phyloP scores from a whole-genome alignment of 306 rosid genomes.

The Arachis hypogaea region DNA sequence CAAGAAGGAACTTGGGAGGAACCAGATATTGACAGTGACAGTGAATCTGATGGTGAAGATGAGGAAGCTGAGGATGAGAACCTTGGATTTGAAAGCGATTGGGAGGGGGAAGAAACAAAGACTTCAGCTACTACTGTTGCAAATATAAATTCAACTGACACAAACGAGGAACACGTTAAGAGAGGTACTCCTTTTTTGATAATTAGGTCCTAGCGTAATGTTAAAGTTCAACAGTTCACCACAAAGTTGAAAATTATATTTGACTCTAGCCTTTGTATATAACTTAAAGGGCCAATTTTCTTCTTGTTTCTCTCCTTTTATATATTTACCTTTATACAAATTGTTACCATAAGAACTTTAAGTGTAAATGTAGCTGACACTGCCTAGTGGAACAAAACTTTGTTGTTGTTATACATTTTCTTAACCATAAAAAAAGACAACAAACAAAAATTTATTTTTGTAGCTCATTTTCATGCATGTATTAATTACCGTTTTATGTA shows the following conservation, averaged over 20 bases:
- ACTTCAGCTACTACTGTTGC: conserved; percentile 42
- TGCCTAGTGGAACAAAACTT: no score
- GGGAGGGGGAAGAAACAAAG: conserved; percentile 60
- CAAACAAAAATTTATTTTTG: background rate
- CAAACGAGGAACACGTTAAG: conserved; percentile 56
- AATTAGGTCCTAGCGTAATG: background rate
- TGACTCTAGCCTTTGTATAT: background rate
- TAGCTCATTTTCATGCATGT: background rate
- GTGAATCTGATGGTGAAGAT: conserved; percentile 61
- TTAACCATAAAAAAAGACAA: conserved; percentile 6
- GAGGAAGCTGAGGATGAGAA: conserved; percentile 52
- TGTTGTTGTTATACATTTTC: background rate
- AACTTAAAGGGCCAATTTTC: conserved; percentile 7
- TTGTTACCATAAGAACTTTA: no score
- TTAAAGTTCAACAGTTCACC: conserved; percentile 9
- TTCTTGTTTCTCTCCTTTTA: background rate
- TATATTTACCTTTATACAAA: background rate
- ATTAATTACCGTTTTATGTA: no score
- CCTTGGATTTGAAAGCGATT: conserved; percentile 48
- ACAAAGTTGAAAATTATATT: conserved; percentile 10
- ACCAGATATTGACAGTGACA: conserved; percentile 69
- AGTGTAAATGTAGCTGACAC: no score
- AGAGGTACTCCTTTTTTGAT: conserved; percentile 55
- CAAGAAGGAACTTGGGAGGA: conserved; percentile 71
- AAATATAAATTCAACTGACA: conserved; percentile 43